These are phyloP conservation scores for Medicago truncatula DNA, from an alignment of 306 rosid genomes.

Conservation along the genomic window DNA sequence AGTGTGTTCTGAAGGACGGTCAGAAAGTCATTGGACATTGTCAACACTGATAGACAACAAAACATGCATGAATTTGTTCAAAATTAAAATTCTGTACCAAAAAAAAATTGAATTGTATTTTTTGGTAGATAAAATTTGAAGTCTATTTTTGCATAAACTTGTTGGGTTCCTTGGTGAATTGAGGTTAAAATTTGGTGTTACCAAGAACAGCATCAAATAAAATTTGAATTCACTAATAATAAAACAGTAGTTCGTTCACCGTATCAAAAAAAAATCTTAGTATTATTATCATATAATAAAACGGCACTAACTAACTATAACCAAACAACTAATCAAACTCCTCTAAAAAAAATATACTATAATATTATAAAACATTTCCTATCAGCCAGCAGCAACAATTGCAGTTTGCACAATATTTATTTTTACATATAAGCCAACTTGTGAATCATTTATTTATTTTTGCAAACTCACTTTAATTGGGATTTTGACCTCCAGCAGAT, in stretches of 20 bases:
- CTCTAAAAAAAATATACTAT: too few species aligned
- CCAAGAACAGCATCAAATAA: not conserved
- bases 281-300: not conserved
- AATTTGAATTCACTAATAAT: not conserved
- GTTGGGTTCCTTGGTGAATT: not conserved
- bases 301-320: not conserved
- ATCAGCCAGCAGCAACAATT: not conserved
- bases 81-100: too few species aligned
- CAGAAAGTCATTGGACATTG: constrained; percentile 9
- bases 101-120: too few species aligned
- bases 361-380: not conserved
- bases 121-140: too few species aligned
- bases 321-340: constrained; percentile 1
- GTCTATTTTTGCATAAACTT: too few species aligned
- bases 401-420: not conserved
- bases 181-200: not conserved
- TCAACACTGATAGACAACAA: not conserved
- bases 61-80: not conserved
- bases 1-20: constrained; percentile 24
- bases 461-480: too few species aligned
- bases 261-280: not conserved
- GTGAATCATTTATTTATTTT: not conserved
- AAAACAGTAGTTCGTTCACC: not conserved
- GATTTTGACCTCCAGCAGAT: too few species aligned
- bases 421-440: not conserved